phyloP scores from a whole-genome alignment of 495 filamentous ascomycete genomes.

The Podospora anserina region DNA sequence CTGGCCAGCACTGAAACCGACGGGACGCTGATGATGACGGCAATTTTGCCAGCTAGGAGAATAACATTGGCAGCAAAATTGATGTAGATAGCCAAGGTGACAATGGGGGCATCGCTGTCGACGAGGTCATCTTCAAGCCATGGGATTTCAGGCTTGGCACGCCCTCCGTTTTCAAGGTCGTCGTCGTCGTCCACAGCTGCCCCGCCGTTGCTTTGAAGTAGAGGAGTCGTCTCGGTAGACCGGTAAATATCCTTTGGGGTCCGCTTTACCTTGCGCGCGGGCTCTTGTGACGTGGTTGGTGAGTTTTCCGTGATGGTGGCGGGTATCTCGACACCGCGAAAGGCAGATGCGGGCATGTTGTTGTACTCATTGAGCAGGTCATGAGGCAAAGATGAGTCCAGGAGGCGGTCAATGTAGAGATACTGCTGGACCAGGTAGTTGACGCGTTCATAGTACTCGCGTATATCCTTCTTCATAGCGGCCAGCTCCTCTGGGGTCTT shows the following conservation, averaged over 20 bases:
- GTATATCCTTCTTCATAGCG: slow-evolving; percentile 63
- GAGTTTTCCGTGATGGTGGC: slow-evolving; percentile 53
- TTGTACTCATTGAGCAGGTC: slow-evolving; percentile 85
- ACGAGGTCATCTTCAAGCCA: slow-evolving; percentile 56
- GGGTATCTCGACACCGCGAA: slow-evolving; percentile 49
- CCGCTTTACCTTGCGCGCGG: slow-evolving; percentile 50
- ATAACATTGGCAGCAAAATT: slow-evolving; percentile 82
- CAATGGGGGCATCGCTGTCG: slow-evolving; percentile 62
- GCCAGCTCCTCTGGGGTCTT: slow-evolving; percentile 65
- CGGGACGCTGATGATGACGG: slow-evolving; percentile 70
- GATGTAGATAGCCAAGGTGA: slow-evolving; percentile 76
- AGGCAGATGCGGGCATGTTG: slow-evolving; percentile 43
- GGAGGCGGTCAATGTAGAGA: slow-evolving; percentile 83
- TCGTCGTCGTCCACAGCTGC: slow-evolving; percentile 29
- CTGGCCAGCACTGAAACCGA: slow-evolving; percentile 87
- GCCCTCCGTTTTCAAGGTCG: slow-evolving; percentile 20
- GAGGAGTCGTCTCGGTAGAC: slow-evolving; percentile 65
- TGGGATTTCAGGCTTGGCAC: slow-evolving; percentile 46
- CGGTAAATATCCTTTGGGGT: slow-evolving; percentile 80
- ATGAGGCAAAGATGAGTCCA: slow-evolving; percentile 84
- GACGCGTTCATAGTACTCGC: slow-evolving; percentile 78
- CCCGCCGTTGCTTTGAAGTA: slow-evolving; percentile 44
- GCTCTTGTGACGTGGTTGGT: slow-evolving; percentile 6
- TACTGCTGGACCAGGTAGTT: slow-evolving; percentile 85
- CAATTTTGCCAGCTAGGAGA: slow-evolving; percentile 75